These are phyloP conservation scores for Trichosporon sp. DNA, from an alignment of 1,284 basidiomycete genomes.

Conservation along the genomic window DNA sequence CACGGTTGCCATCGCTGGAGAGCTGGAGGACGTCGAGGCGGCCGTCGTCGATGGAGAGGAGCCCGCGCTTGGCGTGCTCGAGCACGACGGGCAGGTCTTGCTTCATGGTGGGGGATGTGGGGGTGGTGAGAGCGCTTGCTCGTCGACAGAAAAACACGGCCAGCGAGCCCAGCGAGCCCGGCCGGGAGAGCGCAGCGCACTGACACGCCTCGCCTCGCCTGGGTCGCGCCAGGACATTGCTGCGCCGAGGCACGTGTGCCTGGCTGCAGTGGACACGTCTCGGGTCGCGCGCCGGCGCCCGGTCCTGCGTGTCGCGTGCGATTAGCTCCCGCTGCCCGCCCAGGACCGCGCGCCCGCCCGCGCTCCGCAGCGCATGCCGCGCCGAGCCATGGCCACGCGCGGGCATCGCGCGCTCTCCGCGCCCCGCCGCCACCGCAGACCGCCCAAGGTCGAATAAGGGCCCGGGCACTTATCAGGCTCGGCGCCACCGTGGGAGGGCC, in stretches of 20 bases:
- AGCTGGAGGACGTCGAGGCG: conserved; percentile 43
- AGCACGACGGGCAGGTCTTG: conserved; percentile 42
- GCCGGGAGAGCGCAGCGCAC: no score
- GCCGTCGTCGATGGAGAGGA: conserved; percentile 41
- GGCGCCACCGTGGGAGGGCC: background rate
- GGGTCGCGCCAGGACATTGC: background rate
- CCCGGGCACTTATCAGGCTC: background rate
- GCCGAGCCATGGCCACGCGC: no score
- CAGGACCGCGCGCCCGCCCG: no score
- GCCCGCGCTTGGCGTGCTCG: conserved; percentile 42
- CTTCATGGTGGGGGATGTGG: background rate
- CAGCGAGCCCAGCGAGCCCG: no score
- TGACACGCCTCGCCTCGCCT: no score
- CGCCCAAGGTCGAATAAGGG: background rate
- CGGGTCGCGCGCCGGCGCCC: background rate
- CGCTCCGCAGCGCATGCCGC: background rate
- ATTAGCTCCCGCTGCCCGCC: no score
- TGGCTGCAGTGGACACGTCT: background rate
- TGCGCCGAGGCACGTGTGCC: background rate
- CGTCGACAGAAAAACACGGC: background rate
- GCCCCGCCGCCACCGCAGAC: background rate
- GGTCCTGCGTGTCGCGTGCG: no score
- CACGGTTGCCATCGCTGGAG: conserved; percentile 43
- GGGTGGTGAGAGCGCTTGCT: background rate
- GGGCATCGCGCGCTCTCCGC: no score